Evolutionary conservation across 495 filamentous ascomycete species (phyloP).

Genomic region (Cercophora sp.): DNA sequence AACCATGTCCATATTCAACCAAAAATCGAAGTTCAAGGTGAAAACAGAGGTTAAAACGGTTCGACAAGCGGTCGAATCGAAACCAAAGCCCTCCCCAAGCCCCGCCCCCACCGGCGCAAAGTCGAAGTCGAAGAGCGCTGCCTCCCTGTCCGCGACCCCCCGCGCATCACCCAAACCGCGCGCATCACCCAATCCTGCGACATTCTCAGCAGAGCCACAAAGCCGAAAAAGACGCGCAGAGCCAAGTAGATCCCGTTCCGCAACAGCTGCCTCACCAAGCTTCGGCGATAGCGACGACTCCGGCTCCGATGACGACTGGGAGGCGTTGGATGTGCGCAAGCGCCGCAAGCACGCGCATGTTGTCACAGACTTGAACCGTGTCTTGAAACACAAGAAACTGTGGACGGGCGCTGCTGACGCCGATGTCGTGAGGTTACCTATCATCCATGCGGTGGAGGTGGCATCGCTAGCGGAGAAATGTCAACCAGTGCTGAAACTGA

Average conservation of each 20-base stretch:
- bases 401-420: constrained; percentile 50
- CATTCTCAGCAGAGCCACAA: neutral
- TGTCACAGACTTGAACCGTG: constrained; percentile 50
- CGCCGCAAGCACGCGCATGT: constrained; percentile 24
- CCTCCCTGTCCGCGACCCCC: neutral
- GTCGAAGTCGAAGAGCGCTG: neutral
- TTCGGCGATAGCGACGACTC: constrained; percentile 31
- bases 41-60: constrained; percentile 30
- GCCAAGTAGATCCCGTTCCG: constrained; percentile 19
- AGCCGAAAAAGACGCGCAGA: constrained; percentile 27
- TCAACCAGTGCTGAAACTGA: constrained; percentile 43
- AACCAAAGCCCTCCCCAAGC: neutral
- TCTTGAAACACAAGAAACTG: constrained; percentile 56
- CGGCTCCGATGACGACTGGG: constrained; percentile 34
- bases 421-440: constrained; percentile 24
- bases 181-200: neutral
- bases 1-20: constrained; percentile 37
- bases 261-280: constrained; percentile 26
- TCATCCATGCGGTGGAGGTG: constrained; percentile 67
- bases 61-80: constrained; percentile 23
- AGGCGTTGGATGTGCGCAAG: constrained; percentile 30
- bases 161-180: constrained; percentile 1
- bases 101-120: constrained; percentile 7
- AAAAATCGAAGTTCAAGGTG: constrained; percentile 35
- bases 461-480: constrained; percentile 49